These are phyloP conservation scores for Leucocoprinus gongylophorus DNA, from an alignment of 1,284 basidiomycete species.

Conservation along the genomic window DNA sequence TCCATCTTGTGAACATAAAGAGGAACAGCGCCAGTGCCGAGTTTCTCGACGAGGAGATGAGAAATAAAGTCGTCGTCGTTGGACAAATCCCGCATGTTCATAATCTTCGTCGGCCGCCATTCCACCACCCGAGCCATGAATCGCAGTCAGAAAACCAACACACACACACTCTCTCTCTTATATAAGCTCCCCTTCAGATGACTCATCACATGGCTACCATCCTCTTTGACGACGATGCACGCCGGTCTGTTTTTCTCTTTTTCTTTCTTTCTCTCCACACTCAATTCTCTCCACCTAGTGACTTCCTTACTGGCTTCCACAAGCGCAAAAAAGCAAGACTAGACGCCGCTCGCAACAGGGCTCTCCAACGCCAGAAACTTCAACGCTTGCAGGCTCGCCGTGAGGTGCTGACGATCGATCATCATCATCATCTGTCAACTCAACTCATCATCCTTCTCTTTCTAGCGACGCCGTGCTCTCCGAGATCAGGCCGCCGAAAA, in stretches of 20 bases:
- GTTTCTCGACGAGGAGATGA: conserved; percentile 77
- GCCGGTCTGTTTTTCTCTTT: conserved; percentile 43
- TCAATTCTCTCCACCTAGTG: conserved; percentile 38
- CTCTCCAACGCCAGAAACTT: conserved; percentile 60
- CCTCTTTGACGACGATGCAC: conserved; percentile 70
- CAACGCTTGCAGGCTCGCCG: conserved; percentile 58
- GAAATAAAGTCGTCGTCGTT: conserved; percentile 83
- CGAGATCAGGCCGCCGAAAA: conserved; percentile 66
- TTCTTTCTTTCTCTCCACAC: not conserved
- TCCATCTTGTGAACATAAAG: conserved; percentile 85
- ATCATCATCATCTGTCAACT: conserved; percentile 8
- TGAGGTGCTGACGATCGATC: conserved; percentile 52
- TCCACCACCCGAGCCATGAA: conserved; percentile 16
- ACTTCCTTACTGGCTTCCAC: conserved; percentile 82
- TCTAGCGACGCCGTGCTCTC: conserved; percentile 60
- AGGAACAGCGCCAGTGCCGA: conserved; percentile 67
- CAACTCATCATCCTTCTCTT: conserved; percentile 9
- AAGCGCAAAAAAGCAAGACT: conserved; percentile 77
- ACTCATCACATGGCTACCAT: no score
- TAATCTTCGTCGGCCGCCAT: conserved; percentile 76
- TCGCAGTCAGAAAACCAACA: no score
- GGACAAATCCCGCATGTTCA: conserved; percentile 81
- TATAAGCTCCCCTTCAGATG: no score
- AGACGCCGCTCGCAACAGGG: conserved; percentile 62
- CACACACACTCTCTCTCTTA: no score